Evolutionary conservation across 768 basidiomycete genomes (phyloP), one percentile per base, ranked within the genome.

Genomic region (Nevesoporus exiguus): DNA sequence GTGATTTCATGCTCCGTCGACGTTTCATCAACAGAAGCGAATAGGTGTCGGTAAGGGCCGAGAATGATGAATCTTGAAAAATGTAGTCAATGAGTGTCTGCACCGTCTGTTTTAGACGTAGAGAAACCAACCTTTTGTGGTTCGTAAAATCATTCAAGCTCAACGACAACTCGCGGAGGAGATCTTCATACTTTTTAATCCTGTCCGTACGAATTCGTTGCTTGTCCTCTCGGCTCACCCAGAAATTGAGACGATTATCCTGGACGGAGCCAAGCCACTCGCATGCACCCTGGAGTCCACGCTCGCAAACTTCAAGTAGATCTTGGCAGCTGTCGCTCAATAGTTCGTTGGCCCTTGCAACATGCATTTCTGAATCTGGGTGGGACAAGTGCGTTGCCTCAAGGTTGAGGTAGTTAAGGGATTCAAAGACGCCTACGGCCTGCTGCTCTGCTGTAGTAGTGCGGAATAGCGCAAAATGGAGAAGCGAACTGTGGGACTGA

Each of bases 341-440:
- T 21, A 86, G 68, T 27, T 66, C 66, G 6, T 74, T 75, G 24
- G 77, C 75, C 50, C 70, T 69, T 39, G 71, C 70, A 5, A 78
- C 77, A 47, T 78, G 74, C 17, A 66, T 66, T 15, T 74, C 74
- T 2, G 73, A 70, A 52, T 77, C 65, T 1, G 81, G 81, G 54
- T 85, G 82, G 30, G 71, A 66, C 33, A 84, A 66, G 36, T 78
- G 68, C 29, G 70, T 78, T 25, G 80, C 77, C 63, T 90, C 87
- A 3, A 90, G 71, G 57, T 88, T 80, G 52, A 88, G 71, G 64
- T 88, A 90, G 27, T 80, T 70, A 60, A 88, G 82, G 3, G 80
- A 80, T 71, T 90, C 88, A 55, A 90, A 90, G 14, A 87, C 81
- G 2, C 86, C 88, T 0, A 90, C 88, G 0, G 79, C 79, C 27